These are phyloP conservation scores for Teratosphaeria zuluensis DNA, from an alignment of 2,329 filamentous ascomycete species.

Conservation along the genomic window DNA sequence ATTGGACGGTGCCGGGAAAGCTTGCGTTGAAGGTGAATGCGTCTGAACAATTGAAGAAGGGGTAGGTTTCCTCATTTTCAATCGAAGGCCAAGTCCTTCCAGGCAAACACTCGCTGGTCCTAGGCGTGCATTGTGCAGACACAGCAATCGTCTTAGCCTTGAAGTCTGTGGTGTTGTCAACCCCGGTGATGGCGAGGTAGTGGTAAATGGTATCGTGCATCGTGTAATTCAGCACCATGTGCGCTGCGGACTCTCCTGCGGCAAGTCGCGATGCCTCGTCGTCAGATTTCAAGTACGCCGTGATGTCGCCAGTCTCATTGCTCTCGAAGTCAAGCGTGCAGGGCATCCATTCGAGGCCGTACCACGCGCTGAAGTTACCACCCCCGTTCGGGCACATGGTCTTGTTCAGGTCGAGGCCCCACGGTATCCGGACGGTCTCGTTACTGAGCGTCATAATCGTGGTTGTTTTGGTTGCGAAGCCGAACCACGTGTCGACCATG, in stretches of 20 bases:
- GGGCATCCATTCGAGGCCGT: not conserved
- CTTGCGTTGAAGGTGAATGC: not conserved
- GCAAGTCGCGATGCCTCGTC: not conserved
- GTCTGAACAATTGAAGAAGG: not conserved
- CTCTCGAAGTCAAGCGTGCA: not conserved
- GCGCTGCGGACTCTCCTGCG: not conserved
- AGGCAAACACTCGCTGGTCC: not conserved
- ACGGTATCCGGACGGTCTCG: too few relatives aligned
- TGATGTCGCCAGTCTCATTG: not conserved
- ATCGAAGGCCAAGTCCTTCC: not conserved
- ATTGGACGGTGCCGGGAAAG: not conserved
- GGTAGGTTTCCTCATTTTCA: not conserved
- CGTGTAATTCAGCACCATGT: not conserved
- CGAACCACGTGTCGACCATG: slow-evolving; percentile 1
- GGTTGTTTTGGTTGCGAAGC: not conserved
- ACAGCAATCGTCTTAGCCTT: not conserved
- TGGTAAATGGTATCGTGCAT: not conserved
- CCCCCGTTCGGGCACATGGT: not conserved
- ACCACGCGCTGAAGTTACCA: not conserved
- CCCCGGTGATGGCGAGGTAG: not conserved
- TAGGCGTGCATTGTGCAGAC: not conserved
- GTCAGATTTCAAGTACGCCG: not conserved
- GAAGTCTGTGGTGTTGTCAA: not conserved
- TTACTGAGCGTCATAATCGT: too few relatives aligned
- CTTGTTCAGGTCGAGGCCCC: too few relatives aligned